Evolutionary conservation across 805 yeast species (phyloP).

Genomic region (Debaryomyces castellii): DNA sequence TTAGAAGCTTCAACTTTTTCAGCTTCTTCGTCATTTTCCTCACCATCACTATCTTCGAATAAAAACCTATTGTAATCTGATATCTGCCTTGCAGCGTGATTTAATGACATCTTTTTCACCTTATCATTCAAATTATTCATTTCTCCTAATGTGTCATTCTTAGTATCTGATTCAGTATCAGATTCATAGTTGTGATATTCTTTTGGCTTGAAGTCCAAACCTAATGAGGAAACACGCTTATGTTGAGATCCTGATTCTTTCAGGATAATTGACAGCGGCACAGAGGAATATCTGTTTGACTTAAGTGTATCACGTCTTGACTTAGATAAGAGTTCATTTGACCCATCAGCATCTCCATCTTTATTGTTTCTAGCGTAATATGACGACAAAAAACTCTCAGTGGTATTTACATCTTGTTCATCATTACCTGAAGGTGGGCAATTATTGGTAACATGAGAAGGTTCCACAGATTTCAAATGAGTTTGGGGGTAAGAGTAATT

Average conservation of each 20-base stretch:
- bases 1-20: too few relatives aligned
- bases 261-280: constrained; percentile 22
- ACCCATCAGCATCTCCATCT: not conserved
- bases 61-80: constrained; percentile 26
- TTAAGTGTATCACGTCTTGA: constrained; percentile 31
- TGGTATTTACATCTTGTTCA: not conserved
- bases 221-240: constrained; percentile 19
- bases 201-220: constrained; percentile 18
- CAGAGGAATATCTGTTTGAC: constrained; percentile 36
- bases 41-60: constrained; percentile 15
- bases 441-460: not conserved
- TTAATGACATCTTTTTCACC: not conserved
- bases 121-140: not conserved
- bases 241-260: not conserved
- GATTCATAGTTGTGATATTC: constrained; percentile 7
- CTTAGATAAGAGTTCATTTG: constrained; percentile 17
- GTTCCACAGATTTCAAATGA: not conserved
- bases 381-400: not conserved
- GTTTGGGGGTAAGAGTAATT: not conserved
- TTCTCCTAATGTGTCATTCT: not conserved
- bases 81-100: constrained; percentile 16
- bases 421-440: constrained; percentile 1
- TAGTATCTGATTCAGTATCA: constrained; percentile 5
- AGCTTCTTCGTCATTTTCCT: not conserved
- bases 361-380: not conserved